Percentiles rank a stretch among this genome's conserved stretches.
These are phyloP conservation scores for Rhynchosporium graminicola DNA, from an alignment of 2,329 filamentous ascomycete genomes.

Conservation along the genomic window DNA sequence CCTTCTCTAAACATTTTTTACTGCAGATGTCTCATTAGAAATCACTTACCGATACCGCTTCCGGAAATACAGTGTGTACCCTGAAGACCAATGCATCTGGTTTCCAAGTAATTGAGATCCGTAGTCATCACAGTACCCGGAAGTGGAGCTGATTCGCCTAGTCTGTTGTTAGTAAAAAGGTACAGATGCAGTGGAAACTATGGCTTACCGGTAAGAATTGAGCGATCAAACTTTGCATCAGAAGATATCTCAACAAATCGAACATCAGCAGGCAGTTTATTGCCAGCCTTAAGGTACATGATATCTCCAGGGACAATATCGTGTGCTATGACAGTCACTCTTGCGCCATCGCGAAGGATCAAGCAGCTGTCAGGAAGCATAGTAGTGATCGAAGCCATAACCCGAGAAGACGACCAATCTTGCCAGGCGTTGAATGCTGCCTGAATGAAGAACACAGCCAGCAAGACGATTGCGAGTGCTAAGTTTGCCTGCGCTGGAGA, in stretches of 20 bases:
- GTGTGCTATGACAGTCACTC: constrained; percentile 51
- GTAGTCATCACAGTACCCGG: constrained; percentile 64
- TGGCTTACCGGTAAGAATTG: constrained; percentile 64
- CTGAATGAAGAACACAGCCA: constrained; percentile 68
- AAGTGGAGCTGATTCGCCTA: constrained; percentile 66
- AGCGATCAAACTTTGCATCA: constrained; percentile 71
- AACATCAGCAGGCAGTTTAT: constrained; percentile 73
- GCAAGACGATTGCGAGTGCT: constrained; percentile 71
- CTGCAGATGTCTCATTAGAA: too few relatives aligned
- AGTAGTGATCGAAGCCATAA: constrained; percentile 77
- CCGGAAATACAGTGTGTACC: constrained; percentile 78
- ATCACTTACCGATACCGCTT: constrained; percentile 53
- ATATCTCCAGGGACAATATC: constrained; percentile 74
- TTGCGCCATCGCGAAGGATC: constrained; percentile 60
- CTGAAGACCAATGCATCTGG: constrained; percentile 72
- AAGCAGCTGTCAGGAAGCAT: constrained; percentile 77
- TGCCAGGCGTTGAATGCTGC: constrained; percentile 70
- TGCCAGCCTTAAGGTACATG: constrained; percentile 66
- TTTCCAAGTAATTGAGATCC: constrained; percentile 75
- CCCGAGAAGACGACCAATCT: constrained; percentile 74
- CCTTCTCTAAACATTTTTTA: too few relatives aligned
- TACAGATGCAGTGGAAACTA: background rate
- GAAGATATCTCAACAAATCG: constrained; percentile 68
- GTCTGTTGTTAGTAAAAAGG: constrained; percentile 8
- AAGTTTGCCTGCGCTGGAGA: constrained; percentile 71